Evolutionary conservation across 768 basidiomycete species (phyloP).

Genomic region (Naganishia onofrii): DNA sequence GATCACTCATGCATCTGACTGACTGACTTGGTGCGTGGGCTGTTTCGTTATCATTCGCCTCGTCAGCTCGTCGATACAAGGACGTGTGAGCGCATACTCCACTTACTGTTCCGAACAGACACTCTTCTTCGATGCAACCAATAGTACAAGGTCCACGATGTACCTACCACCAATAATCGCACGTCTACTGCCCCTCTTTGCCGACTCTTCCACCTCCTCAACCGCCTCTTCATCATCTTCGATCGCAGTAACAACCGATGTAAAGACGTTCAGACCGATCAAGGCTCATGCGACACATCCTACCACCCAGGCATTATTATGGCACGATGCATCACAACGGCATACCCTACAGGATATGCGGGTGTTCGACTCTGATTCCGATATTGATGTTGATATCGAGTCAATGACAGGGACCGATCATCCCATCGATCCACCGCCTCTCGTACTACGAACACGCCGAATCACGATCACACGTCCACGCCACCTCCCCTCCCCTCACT

Average conservation of each 20-base stretch:
- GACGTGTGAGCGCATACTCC: not conserved
- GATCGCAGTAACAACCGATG: not conserved
- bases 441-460: not conserved
- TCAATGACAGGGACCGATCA: no score
- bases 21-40: no score
- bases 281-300: slow-evolving; percentile 42
- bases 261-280: slow-evolving; percentile 41
- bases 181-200: slow-evolving; percentile 39
- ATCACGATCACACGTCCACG: slow-evolving; percentile 6
- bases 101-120: no score
- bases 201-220: not conserved
- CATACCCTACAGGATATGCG: slow-evolving; percentile 11
- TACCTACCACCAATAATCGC: slow-evolving; percentile 26
- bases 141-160: slow-evolving; percentile 1
- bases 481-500: not conserved
- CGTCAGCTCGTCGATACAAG: not conserved
- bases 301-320: slow-evolving; percentile 11
- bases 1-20: no score
- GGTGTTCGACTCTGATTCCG: slow-evolving; percentile 3
- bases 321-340: slow-evolving; percentile 25
- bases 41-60: not conserved
- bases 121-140: not conserved
- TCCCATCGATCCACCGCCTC: slow-evolving; percentile 19
- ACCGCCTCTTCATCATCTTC: not conserved
- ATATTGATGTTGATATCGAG: not conserved